Evolutionary conservation across 495 filamentous ascomycete genomes (phyloP).

Genomic region (Aspergillus bertholletiae): DNA sequence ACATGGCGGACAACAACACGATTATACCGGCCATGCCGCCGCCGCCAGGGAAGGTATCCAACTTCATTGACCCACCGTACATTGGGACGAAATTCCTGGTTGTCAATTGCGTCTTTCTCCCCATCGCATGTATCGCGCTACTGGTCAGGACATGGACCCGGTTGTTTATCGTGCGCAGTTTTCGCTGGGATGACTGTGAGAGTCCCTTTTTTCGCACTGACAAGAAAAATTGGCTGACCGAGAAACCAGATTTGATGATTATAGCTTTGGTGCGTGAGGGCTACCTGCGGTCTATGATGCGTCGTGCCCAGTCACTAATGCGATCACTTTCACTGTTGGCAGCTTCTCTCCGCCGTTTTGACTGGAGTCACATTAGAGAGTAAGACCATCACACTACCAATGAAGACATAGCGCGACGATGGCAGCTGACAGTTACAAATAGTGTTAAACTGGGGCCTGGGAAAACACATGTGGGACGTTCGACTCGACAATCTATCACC

Average conservation of each 20-base stretch:
- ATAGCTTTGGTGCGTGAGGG: conserved; percentile 28
- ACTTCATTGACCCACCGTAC: conserved; percentile 27
- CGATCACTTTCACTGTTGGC: conserved; percentile 2
- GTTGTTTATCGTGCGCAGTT: conserved; percentile 29
- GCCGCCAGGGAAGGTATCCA: conserved; percentile 30
- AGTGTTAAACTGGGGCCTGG: conserved; percentile 29
- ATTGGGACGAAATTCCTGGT: conserved; percentile 20
- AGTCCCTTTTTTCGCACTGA: background rate
- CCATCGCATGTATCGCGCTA: conserved; percentile 26
- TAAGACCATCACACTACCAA: conserved; percentile 11
- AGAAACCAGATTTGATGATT: conserved; percentile 24
- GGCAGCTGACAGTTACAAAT: background rate
- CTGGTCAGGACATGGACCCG: conserved; percentile 34
- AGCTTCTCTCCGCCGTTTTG: conserved; percentile 24
- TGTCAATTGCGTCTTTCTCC: conserved; percentile 28
- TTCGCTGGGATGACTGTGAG: conserved; percentile 40
- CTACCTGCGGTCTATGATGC: background rate
- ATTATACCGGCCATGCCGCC: conserved; percentile 28
- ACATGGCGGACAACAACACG: conserved; percentile 16
- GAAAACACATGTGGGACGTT: conserved; percentile 32
- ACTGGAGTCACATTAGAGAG: conserved; percentile 25
- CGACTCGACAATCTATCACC: conserved; percentile 8
- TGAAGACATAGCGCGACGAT: conserved; percentile 3
- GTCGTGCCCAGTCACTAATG: background rate
- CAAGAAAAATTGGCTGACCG: background rate